Conservation (phyloP, 805 yeast species). For the Saturnispora hagleri region DNA sequence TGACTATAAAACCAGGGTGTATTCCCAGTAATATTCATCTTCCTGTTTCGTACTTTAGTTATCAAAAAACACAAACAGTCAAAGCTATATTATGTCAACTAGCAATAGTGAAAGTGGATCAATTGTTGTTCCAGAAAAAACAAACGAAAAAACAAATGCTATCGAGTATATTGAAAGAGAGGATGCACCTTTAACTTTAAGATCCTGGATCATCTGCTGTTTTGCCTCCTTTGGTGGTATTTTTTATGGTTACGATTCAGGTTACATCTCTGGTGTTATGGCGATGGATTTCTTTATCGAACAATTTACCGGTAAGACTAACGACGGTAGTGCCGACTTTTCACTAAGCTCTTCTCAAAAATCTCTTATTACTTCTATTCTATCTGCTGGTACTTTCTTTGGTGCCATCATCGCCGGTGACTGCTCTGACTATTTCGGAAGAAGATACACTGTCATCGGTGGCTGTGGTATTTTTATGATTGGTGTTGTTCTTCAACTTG, state of each 20-base stretch:
- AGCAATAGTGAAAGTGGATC: background rate
- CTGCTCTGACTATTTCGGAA: constrained; percentile 47
- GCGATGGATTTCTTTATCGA: constrained; percentile 45
- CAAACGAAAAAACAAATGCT: background rate
- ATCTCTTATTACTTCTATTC: constrained; percentile 57
- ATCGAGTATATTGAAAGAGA: background rate
- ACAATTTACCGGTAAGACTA: constrained; percentile 38
- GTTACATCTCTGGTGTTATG: constrained; percentile 65
- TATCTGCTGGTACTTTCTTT: constrained; percentile 61
- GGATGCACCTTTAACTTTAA: background rate
- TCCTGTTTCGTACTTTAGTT: too few relatives aligned
- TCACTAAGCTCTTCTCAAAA: constrained; percentile 40
- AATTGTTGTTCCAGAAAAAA: background rate
- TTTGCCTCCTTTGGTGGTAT: constrained; percentile 68
- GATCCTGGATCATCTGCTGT: constrained; percentile 28
- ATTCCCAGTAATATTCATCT: background rate
- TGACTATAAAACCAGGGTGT: background rate
- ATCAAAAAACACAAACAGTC: background rate
- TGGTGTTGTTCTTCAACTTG: constrained; percentile 51
- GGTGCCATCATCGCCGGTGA: constrained; percentile 54
- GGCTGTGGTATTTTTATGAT: constrained; percentile 46
- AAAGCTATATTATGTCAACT: background rate
- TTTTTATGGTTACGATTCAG: constrained; percentile 72
- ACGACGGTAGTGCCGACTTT: constrained; percentile 28
- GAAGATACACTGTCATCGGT: constrained; percentile 44